Evolutionary conservation across 768 basidiomycete genomes (phyloP).

Genomic region (Roridomyces roridus): DNA sequence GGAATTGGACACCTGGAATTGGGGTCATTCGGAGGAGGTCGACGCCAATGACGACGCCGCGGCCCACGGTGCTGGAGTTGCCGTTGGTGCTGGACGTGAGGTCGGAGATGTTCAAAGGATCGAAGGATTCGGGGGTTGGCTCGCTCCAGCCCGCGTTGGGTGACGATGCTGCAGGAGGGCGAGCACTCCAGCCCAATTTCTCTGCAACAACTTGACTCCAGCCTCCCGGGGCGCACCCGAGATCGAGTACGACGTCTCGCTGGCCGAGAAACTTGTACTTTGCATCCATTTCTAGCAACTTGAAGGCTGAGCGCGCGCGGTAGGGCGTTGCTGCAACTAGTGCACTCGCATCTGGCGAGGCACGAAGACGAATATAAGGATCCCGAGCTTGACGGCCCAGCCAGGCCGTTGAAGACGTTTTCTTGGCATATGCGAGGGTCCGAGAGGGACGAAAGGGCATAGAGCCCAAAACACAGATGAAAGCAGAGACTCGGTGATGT

Average conservation of each 20-base stretch:
- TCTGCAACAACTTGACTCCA: conserved; percentile 89
- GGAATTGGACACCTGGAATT: conserved; percentile 72
- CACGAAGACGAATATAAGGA: conserved; percentile 63
- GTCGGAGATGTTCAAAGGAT: conserved; percentile 52
- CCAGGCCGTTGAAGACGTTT: conserved; percentile 64
- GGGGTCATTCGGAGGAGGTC: conserved; percentile 79
- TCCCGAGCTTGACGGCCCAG: conserved; percentile 72
- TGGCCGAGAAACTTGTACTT: conserved; percentile 57
- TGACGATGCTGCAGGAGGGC: too few species aligned
- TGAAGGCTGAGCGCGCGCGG: conserved; percentile 91
- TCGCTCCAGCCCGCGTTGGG: conserved; percentile 6
- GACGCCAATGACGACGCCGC: conserved; percentile 72
- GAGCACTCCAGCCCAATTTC: conserved; percentile 58
- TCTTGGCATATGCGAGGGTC: conserved; percentile 17
- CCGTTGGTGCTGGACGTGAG: background rate
- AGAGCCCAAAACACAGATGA: too few species aligned
- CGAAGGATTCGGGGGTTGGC: conserved; percentile 30
- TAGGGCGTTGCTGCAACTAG: conserved; percentile 46
- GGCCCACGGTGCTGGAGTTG: too few species aligned
- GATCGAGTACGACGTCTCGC: conserved; percentile 76
- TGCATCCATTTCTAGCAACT: conserved; percentile 81
- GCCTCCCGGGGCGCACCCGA: conserved; percentile 92
- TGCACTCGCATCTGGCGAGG: background rate
- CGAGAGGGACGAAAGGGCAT: conserved; percentile 30
- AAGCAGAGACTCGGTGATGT: too few species aligned